phyloP scores from a whole-genome alignment of 2,329 filamentous ascomycete species.

The Colletotrichum sp. region DNA sequence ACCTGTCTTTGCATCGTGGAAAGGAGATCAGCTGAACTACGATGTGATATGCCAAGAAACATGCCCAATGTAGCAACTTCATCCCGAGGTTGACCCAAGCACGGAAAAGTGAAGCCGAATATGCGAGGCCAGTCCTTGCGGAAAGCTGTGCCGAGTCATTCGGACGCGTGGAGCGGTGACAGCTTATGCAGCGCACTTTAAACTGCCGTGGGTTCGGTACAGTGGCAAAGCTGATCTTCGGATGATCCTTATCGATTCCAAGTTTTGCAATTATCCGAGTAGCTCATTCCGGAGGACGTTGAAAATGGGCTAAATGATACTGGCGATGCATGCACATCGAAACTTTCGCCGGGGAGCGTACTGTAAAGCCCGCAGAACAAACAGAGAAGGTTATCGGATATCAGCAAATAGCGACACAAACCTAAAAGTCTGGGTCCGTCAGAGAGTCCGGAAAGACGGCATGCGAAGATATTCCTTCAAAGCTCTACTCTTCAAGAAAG shows the following conservation, averaged over 20 bases:
- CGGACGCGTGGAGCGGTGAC: background rate
- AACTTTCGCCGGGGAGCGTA: background rate
- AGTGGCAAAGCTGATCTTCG: background rate
- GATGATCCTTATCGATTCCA: background rate
- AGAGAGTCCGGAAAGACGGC: background rate
- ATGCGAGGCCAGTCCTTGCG: background rate
- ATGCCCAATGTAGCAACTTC: background rate
- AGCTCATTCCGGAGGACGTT: background rate
- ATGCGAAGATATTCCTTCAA: background rate
- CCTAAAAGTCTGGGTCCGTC: background rate
- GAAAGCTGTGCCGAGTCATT: background rate
- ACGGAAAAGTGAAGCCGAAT: background rate
- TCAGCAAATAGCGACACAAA: background rate
- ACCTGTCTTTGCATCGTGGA: background rate
- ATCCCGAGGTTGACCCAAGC: background rate
- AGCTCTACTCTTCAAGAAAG: background rate
- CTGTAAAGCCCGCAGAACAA: background rate
- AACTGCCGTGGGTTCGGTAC: background rate
- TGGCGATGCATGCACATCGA: background rate
- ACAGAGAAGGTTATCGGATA: background rate
- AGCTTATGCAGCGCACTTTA: background rate
- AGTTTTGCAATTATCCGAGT: background rate
- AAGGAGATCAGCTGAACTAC: background rate
- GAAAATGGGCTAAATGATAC: background rate
- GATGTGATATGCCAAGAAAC: background rate